Evolutionary conservation across 2,329 filamentous ascomycete genomes (phyloP).

Genomic region (Pseudopithomyces chartarum): DNA sequence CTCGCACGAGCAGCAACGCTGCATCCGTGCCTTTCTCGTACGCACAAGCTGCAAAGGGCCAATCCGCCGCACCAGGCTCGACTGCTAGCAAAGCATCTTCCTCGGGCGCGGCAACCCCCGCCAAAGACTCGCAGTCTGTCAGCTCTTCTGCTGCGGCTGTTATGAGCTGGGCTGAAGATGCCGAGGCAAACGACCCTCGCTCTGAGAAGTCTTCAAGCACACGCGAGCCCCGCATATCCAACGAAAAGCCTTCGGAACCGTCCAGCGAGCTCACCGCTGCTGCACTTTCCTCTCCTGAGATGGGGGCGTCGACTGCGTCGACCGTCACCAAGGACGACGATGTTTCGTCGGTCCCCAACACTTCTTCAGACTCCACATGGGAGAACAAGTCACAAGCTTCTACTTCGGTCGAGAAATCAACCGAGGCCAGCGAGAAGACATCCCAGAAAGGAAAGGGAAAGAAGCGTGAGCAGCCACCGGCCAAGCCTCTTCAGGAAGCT

Average conservation of each 20-base stretch:
- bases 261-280: constrained; percentile 25
- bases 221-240: constrained; percentile 27
- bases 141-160: constrained; percentile 33
- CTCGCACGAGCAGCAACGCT: constrained; percentile 29
- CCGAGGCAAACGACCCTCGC: constrained; percentile 46
- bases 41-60: constrained; percentile 90
- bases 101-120: constrained; percentile 49
- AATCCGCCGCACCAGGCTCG: constrained; percentile 55
- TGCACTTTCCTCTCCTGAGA: constrained; percentile 57
- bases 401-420: constrained; percentile 67
- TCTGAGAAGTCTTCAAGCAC: constrained; percentile 30
- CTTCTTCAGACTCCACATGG: constrained; percentile 69
- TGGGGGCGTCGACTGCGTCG: constrained; percentile 58
- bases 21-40: constrained; percentile 77
- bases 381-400: constrained; percentile 68
- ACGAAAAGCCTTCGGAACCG: constrained; percentile 18
- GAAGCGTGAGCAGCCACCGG: constrained; percentile 39
- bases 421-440: constrained; percentile 54
- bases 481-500: constrained; percentile 74
- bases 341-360: constrained; percentile 65
- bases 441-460: constrained; percentile 58
- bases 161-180: constrained; percentile 55
- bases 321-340: constrained; percentile 65
- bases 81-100: constrained; percentile 53
- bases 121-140: constrained; percentile 43